phyloP scores from a whole-genome alignment of 2,329 filamentous ascomycete genomes.

The Huntiella omanensis region DNA sequence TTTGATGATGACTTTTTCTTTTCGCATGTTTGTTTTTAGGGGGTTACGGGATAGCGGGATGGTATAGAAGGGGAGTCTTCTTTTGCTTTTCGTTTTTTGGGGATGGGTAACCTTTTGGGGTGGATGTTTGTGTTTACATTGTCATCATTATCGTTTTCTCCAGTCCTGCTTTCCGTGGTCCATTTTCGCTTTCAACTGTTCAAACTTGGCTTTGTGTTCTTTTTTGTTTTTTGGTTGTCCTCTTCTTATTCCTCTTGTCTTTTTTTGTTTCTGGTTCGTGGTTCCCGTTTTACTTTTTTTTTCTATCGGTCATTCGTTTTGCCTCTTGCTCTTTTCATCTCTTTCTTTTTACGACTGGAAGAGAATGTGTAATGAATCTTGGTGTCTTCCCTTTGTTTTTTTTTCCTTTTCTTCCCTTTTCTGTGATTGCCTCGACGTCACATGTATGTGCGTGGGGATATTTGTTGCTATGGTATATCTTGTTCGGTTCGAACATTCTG shows the following conservation, averaged over 20 bases:
- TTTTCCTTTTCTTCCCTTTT: neutral
- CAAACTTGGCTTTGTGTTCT: too few relatives aligned
- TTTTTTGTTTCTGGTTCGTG: neutral
- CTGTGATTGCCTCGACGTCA: neutral
- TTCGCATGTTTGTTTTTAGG: slow-evolving; percentile 10
- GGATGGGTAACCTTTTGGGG: neutral
- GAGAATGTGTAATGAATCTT: too few relatives aligned
- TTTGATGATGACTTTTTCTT: neutral
- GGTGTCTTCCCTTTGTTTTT: neutral
- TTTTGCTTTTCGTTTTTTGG: slow-evolving; percentile 2
- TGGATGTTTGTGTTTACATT: neutral
- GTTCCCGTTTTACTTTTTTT: too few relatives aligned
- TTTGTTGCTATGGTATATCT: neutral
- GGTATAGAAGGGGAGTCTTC: neutral
- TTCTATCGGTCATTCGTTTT: too few relatives aligned
- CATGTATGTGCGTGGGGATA: neutral
- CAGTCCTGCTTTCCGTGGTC: neutral
- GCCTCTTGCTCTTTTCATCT: too few relatives aligned
- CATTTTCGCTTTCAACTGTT: neutral
- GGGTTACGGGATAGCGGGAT: neutral
- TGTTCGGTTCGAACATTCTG: too few relatives aligned
- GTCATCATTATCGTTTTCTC: neutral
- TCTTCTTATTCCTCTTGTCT: neutral
- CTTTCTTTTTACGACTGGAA: too few relatives aligned
- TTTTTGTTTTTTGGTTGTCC: neutral